These are phyloP conservation scores for Aureobasidium sp. DNA, from an alignment of 2,329 filamentous ascomycete species.

Conservation along the genomic window DNA sequence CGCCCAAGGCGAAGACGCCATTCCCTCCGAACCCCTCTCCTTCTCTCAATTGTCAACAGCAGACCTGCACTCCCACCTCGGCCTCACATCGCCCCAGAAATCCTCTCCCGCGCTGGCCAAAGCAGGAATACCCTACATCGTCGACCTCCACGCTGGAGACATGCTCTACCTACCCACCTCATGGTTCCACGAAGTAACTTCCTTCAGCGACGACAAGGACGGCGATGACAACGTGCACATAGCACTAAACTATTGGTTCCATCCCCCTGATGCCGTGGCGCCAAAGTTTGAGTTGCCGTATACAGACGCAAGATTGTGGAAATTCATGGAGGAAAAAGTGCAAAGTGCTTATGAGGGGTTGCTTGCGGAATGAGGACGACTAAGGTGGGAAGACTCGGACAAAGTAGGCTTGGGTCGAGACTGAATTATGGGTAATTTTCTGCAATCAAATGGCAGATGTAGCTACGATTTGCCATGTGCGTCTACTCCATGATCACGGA, in stretches of 20 bases:
- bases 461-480: too few species aligned
- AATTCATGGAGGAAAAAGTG: constrained; percentile 4
- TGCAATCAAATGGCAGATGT: too few species aligned
- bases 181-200: constrained; percentile 11
- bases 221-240: neutral
- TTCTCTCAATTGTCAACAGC: constrained; percentile 1
- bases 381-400: too few species aligned
- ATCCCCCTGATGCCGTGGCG: constrained; percentile 1
- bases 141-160: constrained; percentile 5
- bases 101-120: neutral
- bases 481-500: too few species aligned
- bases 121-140: constrained; percentile 4
- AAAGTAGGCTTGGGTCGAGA: too few species aligned
- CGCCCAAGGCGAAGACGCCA: neutral
- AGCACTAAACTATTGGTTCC: constrained; percentile 13
- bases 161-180: constrained; percentile 9
- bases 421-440: too few species aligned
- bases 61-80: constrained; percentile 5
- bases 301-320: neutral
- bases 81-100: neutral
- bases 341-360: neutral
- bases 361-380: neutral
- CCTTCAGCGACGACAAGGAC: neutral
- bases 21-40: constrained; percentile 9
- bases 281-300: neutral